Percentiles rank a stretch among this genome's conserved stretches.
phyloP scores from a whole-genome alignment of 768 basidiomycete genomes.

The Mycena filopes region DNA sequence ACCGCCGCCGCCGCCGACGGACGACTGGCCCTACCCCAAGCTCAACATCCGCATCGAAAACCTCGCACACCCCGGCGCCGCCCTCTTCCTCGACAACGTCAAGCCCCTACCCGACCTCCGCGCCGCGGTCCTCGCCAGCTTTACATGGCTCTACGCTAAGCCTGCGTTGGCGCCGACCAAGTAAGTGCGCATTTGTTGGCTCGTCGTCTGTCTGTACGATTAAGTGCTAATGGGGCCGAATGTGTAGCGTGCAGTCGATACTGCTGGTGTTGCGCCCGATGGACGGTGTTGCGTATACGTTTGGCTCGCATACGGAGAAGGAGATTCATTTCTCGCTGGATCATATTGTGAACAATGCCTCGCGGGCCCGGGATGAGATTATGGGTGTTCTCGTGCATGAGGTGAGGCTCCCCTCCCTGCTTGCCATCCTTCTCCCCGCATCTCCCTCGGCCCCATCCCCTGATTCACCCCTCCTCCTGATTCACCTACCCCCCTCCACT shows the following conservation, averaged over 20 bases:
- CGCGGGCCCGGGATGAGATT: constrained; percentile 68
- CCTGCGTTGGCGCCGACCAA: constrained; percentile 49
- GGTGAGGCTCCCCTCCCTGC: constrained; percentile 8
- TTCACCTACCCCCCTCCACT: too few species aligned
- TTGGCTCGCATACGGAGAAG: constrained; percentile 65
- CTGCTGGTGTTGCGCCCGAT: constrained; percentile 71
- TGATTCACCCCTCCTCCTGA: too few species aligned
- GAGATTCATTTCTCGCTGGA: constrained; percentile 80
- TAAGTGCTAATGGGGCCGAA: neutral
- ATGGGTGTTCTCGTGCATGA: constrained; percentile 76
- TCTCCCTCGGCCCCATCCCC: constrained; percentile 38
- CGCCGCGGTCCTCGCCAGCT: constrained; percentile 61
- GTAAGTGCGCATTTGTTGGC: constrained; percentile 42
- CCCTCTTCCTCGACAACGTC: constrained; percentile 64
- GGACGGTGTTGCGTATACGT: constrained; percentile 78
- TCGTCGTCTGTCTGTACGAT: too few species aligned
- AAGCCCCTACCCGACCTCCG: constrained; percentile 52
- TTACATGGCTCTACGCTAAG: constrained; percentile 53
- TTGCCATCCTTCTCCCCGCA: neutral
- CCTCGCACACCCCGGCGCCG: constrained; percentile 65
- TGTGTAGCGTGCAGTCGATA: constrained; percentile 61
- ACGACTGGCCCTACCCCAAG: constrained; percentile 64
- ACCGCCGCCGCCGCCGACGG: constrained; percentile 32
- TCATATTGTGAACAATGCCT: constrained; percentile 59
- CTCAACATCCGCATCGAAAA: constrained; percentile 68